Evolutionary conservation across 164 flowering plant species (phyloP), one percentile per base, ranked within the genome.

Genomic region (Umbilicus rupestris): DNA sequence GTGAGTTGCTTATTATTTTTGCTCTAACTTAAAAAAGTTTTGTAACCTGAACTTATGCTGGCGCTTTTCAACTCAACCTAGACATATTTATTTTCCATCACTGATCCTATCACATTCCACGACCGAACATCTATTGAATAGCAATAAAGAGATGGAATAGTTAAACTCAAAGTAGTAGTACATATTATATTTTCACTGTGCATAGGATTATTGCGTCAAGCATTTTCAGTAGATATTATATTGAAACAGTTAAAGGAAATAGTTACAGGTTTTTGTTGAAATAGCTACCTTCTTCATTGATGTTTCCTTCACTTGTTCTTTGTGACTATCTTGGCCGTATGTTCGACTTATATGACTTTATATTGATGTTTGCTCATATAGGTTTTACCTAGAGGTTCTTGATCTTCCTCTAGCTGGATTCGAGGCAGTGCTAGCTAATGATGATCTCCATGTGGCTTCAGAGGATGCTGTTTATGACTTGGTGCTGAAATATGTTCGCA

Each of bases 391-490:
- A 16, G 82, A 81, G 74, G 77, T 75, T 57, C 63, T 79, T 55
- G 64, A 42, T 45, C 73, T 81, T 72, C 82, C 84, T n/a, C 65
- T 79, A 16, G 76, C 81, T 37, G 84, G 84, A 41, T 68, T 81
- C 24, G 82, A 81, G 71, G 84, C 82, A 28, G 73, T 81, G 17
- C 46, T 81, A 2, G 66, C 79, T 30, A 81, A 79, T 62, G 82
- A 81, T 66, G 77, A 79, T 70, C 79, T 81, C 42, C 82, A 74
- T 66, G 74, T 77, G 19, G 77, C 82, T 12, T 76, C 84, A 24
- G 80, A 81, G 76, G 84, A 81, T 75, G 71, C 75, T 55, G 75
- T 79, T 20, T 77, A 75, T 62, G 84, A 81, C 60, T 74, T 79
- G 47, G 76, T 79, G 52, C 71, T 81, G 62, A 81, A 74, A 62